These are phyloP conservation scores for Lichtheimia hyalospora DNA, from an alignment of 371 early-diverging fungal species.

Conservation along the genomic window DNA sequence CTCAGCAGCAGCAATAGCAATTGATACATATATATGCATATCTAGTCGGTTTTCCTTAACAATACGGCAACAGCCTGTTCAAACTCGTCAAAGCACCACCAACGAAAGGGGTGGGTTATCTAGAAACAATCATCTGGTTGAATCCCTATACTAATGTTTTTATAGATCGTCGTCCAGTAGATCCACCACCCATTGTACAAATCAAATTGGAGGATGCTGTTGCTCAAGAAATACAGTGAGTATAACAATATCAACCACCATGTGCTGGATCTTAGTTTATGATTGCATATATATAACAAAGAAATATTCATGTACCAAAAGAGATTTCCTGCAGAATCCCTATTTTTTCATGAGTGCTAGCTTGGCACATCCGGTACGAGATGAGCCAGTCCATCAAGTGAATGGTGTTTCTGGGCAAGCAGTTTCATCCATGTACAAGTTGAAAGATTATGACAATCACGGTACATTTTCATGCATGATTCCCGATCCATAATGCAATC, in stretches of 20 bases:
- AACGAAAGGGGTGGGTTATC: slow-evolving; percentile 16
- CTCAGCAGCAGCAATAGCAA: not conserved
- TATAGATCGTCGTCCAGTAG: slow-evolving; percentile 21
- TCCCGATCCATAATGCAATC: not conserved
- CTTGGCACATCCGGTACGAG: slow-evolving; percentile 33
- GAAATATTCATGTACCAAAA: slow-evolving; percentile 12
- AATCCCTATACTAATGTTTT: not conserved
- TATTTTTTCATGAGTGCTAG: slow-evolving; percentile 47
- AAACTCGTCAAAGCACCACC: slow-evolving; percentile 19
- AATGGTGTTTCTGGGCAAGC: slow-evolving; percentile 43
- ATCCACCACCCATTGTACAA: slow-evolving; percentile 25
- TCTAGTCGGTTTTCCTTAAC: slow-evolving; percentile 12
- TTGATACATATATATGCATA: no score
- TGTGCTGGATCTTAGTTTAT: not conserved
- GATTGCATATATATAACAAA: not conserved
- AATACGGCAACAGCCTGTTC: slow-evolving; percentile 23
- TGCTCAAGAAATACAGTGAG: slow-evolving; percentile 16
- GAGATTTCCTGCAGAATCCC: slow-evolving; percentile 62
- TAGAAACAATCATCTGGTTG: not conserved
- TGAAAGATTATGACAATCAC: slow-evolving; percentile 43
- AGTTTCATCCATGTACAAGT: slow-evolving; percentile 44
- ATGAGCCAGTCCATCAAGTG: slow-evolving; percentile 27
- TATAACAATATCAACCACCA: not conserved
- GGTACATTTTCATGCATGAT: slow-evolving; percentile 18
- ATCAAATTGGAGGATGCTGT: slow-evolving; percentile 15